Evolutionary conservation across 169 alveolate genomes (phyloP), one percentile per base, ranked within the genome.

Genomic region (Neospora caninum): DNA sequence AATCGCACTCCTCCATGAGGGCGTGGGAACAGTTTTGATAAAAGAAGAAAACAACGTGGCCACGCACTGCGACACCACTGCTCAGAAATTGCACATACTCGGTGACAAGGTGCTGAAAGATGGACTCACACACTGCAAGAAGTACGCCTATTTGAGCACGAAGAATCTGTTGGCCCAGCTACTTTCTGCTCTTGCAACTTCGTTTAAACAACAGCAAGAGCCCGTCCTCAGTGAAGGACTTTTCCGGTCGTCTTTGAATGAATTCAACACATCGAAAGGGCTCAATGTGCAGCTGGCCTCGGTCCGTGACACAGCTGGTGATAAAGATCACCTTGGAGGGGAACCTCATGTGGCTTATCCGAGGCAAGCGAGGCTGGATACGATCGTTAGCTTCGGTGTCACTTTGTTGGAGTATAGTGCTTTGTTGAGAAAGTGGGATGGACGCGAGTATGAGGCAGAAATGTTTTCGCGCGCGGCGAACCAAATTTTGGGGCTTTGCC

Each of bases 191-290:
- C 84, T 73, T n/a, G 84, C 84, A n/a, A 36, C 84, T 10, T 73
- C 84, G 38, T 73, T 73, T 36, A 20, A 13, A 13, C 43, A 36
- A 16, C 49, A 9, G 45, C 49, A 13, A 0, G 84, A 73, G 7
- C 49, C 84, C 27, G 84, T 73, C 20, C 16, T 73, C 84, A 73
- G 84, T 73, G 84, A 73, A 22, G 84, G 84, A 34, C 84, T 73
- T 31, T 73, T 73, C n/a, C 84, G 84, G 0, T 73, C 84, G 25
- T 31, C 84, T 13, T 73, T 73, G 42, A 73, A 73, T n/a, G 84
- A 73, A 22, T 73, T 73, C n/a, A 36, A 18, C 20, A n/a, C 84
- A 73, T 1, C 84, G 45, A n/a, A 41, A 9, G 84, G 42, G 22
- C 84, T 73, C 22, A 31, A n/a, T 31, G 42, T 73, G 18, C 49